phyloP scores from a whole-genome alignment of 2,329 filamentous ascomycete species.

The Elsinoe australis region DNA sequence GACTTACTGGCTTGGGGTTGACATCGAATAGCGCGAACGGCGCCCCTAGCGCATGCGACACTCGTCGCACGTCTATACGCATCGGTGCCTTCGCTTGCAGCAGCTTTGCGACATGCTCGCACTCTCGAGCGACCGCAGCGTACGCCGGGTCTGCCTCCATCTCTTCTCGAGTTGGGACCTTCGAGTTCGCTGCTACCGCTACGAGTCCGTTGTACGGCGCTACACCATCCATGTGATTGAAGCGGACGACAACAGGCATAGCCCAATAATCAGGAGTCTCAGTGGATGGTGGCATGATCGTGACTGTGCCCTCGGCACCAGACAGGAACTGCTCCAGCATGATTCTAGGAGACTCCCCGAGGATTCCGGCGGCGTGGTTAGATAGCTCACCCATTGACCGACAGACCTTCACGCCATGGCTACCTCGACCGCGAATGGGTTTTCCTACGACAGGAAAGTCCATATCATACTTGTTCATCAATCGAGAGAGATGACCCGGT shows the following conservation, averaged over 20 bases:
- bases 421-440: slow-evolving; percentile 44
- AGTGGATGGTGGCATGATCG: slow-evolving; percentile 43
- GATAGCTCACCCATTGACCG: slow-evolving; percentile 26
- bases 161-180: slow-evolving; percentile 31
- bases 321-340: slow-evolving; percentile 44
- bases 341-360: slow-evolving; percentile 33
- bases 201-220: slow-evolving; percentile 45
- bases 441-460: slow-evolving; percentile 42
- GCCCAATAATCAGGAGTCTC: slow-evolving; percentile 34
- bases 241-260: slow-evolving; percentile 40
- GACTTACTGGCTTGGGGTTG: slow-evolving; percentile 45
- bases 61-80: slow-evolving; percentile 41
- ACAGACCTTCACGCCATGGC: slow-evolving; percentile 45
- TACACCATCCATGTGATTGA: slow-evolving; percentile 42
- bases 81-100: slow-evolving; percentile 40
- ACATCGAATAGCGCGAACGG: slow-evolving; percentile 45
- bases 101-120: slow-evolving; percentile 35
- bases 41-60: slow-evolving; percentile 24
- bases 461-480: slow-evolving; percentile 21
- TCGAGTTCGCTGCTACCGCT: slow-evolving; percentile 43
- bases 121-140: slow-evolving; percentile 32
- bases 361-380: slow-evolving; percentile 31
- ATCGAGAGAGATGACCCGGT: background rate
- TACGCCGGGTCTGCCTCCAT: slow-evolving; percentile 30
- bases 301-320: slow-evolving; percentile 46